phyloP scores from a whole-genome alignment of 352 stramenopile genomes.

The Phytophthora tentaculata region DNA sequence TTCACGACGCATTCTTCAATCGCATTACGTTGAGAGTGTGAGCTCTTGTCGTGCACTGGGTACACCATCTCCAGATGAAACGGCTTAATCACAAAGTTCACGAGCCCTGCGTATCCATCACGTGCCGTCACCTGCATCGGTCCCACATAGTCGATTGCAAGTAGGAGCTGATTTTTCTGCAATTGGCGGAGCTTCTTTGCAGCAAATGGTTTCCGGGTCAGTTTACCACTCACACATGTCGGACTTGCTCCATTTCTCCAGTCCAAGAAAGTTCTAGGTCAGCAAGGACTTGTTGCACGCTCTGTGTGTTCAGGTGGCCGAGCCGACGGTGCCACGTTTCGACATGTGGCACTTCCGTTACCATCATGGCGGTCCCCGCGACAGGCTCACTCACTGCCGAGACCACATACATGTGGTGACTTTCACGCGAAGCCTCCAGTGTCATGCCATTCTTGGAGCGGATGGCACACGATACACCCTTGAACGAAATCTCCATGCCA shows the following conservation, averaged over 20 bases:
- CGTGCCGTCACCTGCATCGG: background rate
- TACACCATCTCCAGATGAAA: too few relatives aligned
- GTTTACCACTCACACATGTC: slow-evolving; percentile 2
- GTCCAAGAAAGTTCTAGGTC: background rate
- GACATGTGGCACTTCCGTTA: background rate
- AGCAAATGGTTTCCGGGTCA: background rate
- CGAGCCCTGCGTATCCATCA: too few relatives aligned
- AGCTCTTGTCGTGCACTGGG: too few relatives aligned
- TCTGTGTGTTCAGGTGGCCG: background rate
- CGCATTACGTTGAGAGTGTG: too few relatives aligned
- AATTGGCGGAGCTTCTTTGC: background rate
- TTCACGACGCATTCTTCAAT: too few relatives aligned
- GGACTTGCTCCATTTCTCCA: background rate
- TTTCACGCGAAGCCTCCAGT: too few relatives aligned
- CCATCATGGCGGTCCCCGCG: background rate
- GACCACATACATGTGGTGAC: too few relatives aligned
- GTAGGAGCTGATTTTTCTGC: background rate
- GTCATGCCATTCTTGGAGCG: too few relatives aligned
- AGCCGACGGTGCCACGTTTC: background rate
- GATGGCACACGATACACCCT: too few relatives aligned
- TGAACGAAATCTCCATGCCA: too few relatives aligned
- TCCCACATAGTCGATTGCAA: background rate
- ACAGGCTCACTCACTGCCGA: too few relatives aligned
- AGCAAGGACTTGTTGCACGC: background rate
- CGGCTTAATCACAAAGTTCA: too few relatives aligned